phyloP scores from a whole-genome alignment of 345 rosid species.

The Eucalyptus erythrocorys region DNA sequence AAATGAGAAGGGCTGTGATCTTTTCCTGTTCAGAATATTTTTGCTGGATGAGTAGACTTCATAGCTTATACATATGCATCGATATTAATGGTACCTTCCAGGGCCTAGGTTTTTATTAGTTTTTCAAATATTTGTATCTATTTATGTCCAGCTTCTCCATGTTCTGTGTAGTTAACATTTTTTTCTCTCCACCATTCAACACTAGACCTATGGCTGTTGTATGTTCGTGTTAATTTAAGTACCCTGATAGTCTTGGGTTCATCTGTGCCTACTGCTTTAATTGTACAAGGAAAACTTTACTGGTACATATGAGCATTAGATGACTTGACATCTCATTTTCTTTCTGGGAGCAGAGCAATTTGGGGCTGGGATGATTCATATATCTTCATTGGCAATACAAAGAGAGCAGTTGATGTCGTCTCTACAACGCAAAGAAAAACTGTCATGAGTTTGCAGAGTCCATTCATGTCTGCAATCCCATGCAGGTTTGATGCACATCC shows the following conservation, averaged over 20 bases:
- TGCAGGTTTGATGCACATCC: constrained; percentile 72
- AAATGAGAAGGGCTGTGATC: neutral
- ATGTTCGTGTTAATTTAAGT: neutral
- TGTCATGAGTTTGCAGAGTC: constrained; percentile 27
- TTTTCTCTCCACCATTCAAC: neutral
- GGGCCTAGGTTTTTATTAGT: neutral
- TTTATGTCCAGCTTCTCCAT: neutral
- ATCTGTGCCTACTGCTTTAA: neutral
- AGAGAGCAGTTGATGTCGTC: constrained; percentile 57
- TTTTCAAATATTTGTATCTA: neutral
- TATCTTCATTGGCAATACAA: constrained; percentile 50
- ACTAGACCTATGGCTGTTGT: neutral
- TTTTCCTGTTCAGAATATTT: neutral
- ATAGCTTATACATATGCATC: neutral
- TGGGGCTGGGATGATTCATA: constrained; percentile 96
- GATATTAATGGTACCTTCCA: neutral
- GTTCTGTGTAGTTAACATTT: neutral
- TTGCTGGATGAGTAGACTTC: neutral
- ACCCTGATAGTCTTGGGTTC: neutral
- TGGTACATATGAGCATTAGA: neutral
- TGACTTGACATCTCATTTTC: neutral
- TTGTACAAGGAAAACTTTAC: neutral
- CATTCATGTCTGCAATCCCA: constrained; percentile 44
- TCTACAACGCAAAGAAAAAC: constrained; percentile 15
- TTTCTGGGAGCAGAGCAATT: constrained; percentile 31